These are phyloP conservation scores for Globisporangium cystogenes DNA, from an alignment of 352 stramenopile species.

Conservation along the genomic window DNA sequence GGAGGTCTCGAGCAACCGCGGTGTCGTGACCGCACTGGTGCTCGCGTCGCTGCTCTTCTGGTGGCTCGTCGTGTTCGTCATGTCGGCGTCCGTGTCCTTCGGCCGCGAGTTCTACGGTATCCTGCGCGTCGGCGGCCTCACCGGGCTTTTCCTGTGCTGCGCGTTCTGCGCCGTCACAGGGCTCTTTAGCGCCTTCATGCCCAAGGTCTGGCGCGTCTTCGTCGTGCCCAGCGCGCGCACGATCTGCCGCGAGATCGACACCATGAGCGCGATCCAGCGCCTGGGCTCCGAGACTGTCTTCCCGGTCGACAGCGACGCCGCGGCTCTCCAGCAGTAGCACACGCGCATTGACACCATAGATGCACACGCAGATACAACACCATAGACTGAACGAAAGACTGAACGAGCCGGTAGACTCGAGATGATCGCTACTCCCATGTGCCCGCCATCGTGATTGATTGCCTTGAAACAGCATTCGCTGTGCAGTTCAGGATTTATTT, in stretches of 20 bases:
- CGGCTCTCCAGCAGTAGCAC: neutral
- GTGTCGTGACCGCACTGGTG: constrained; percentile 25
- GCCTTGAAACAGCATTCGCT: too few relatives aligned
- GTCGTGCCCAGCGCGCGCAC: constrained; percentile 33
- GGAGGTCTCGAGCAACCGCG: constrained; percentile 29
- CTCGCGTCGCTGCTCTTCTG: constrained; percentile 33
- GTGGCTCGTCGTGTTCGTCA: constrained; percentile 39
- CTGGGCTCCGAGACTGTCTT: constrained; percentile 32
- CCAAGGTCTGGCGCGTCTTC: constrained; percentile 26
- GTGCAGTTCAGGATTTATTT: too few relatives aligned
- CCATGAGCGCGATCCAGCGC: constrained; percentile 16
- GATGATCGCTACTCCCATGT: too few relatives aligned
- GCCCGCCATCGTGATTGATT: too few relatives aligned
- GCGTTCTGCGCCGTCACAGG: constrained; percentile 26
- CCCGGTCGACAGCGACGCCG: constrained; percentile 25
- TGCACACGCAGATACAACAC: neutral
- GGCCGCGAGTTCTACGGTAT: constrained; percentile 61
- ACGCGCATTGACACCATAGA: neutral
- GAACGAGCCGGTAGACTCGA: too few relatives aligned
- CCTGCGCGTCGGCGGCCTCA: constrained; percentile 31
- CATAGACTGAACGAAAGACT: too few relatives aligned
- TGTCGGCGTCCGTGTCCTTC: constrained; percentile 48
- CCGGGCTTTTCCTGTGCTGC: constrained; percentile 30
- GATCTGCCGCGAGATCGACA: constrained; percentile 48
- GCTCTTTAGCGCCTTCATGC: constrained; percentile 23